Percentiles rank a stretch among this genome's conserved stretches.
Evolutionary conservation across 805 yeast genomes (phyloP).

Genomic region (Myxozyma geophila): DNA sequence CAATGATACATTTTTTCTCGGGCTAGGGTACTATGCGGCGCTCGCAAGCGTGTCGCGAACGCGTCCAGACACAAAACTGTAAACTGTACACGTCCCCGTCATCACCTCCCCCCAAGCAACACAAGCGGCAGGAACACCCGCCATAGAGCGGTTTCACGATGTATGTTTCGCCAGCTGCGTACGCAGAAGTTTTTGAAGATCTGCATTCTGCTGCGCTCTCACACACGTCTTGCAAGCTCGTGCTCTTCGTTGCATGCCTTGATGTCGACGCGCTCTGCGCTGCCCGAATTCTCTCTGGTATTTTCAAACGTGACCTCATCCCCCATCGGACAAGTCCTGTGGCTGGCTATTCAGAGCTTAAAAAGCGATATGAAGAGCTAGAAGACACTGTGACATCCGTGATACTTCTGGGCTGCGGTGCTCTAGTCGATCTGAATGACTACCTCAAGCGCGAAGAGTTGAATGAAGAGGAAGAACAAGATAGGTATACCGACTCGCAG

Average conservation of each 20-base stretch:
- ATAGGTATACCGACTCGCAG: slow-evolving; percentile 23
- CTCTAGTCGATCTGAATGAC: slow-evolving; percentile 79
- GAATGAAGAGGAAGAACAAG: slow-evolving; percentile 36
- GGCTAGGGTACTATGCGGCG: background rate
- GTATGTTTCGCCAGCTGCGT: slow-evolving; percentile 76
- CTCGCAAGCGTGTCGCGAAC: background rate
- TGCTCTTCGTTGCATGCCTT: slow-evolving; percentile 85
- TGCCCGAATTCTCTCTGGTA: slow-evolving; percentile 69
- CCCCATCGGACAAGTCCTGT: slow-evolving; percentile 91
- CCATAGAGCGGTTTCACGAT: slow-evolving; percentile 48
- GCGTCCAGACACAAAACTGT: background rate
- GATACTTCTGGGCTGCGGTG: slow-evolving; percentile 89
- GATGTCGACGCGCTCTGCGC: slow-evolving; percentile 93
- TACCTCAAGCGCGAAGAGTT: slow-evolving; percentile 46
- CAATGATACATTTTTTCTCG: background rate
- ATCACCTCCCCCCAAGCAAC: background rate
- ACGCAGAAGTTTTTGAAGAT: slow-evolving; percentile 66
- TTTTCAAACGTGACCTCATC: slow-evolving; percentile 78
- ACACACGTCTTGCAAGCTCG: slow-evolving; percentile 89
- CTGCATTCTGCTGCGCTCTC: slow-evolving; percentile 75
- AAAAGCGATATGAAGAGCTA: slow-evolving; percentile 61
- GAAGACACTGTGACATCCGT: slow-evolving; percentile 80
- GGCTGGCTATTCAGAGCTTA: slow-evolving; percentile 82
- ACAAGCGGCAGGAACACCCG: background rate
- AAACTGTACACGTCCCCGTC: background rate